Base-by-base conservation (phyloP, 2,329 filamentous ascomycete genomes). In the Penicillium griseofulvum region DNA sequence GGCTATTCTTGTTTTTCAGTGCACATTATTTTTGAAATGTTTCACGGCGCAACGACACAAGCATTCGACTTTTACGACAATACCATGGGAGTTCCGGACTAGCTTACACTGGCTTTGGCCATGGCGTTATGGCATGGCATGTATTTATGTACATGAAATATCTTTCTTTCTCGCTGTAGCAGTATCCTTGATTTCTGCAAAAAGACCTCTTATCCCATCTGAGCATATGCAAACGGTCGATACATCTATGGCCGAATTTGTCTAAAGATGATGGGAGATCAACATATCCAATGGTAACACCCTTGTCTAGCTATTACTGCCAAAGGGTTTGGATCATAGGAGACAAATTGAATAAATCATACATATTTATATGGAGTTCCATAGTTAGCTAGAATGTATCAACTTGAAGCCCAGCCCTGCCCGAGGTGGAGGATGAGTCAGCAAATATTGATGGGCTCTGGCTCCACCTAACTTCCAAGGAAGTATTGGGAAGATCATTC, bases 181-280 rank as follows among this genome's bases (percentile, higher is more conserved):
- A 34, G 26, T 26, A 38, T 10, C 26, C 33, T 33, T 17, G 4
- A 14, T 17, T 37, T 48, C 17, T 9, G 42, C 37, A 16, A 38
- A 38, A 28, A 42, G 12, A 24, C 16, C 26, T 28, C 29, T 31
- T 24, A 42, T 47, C 62, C 71, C 71, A 73, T 74, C 64, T 65
- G 64, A 70, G 71, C 72, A 74, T 74, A 61, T 70, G 67, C 68
- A 60, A 60, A 50, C 66, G 57, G 51, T 41, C 38, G 8, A 41
- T 56, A 45, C 36, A 42, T 57, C 68, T 56, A 71, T 76, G 70
- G 71, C 67, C 69, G 66, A 71, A 72, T 71, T 51, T 67, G 74
- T 75, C 77, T 80, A 79, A 77, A 79, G 71, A 71, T 68, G 75
- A 77, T 79, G 77, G 77, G 58, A 79, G 63, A 79, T 71, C 53